A percentile compares a stretch with the other conserved stretches of the same genome.
Conservation (phyloP, 2,329 filamentous ascomycete genomes). For the Colletotrichum somersetense region DNA sequence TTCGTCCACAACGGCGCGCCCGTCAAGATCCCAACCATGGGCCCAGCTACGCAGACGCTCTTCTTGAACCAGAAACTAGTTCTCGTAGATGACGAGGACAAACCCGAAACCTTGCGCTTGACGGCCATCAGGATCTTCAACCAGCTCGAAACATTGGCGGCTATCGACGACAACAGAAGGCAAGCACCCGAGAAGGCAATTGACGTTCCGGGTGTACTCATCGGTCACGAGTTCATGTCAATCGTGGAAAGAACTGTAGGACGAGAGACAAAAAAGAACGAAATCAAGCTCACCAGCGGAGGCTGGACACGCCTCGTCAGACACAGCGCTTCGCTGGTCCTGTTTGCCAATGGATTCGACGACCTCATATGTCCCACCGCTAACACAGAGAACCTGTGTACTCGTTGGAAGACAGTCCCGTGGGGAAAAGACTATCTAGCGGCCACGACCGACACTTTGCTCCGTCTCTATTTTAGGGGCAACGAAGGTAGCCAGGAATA, state of each 20-base stretch:
- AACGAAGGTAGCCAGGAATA: no score
- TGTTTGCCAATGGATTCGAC: no score
- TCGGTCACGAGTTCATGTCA: not conserved
- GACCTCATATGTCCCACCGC: not conserved
- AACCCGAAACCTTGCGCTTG: not conserved
- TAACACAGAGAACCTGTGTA: not conserved
- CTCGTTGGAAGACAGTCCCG: not conserved
- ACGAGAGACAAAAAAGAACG: not conserved
- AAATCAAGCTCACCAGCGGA: not conserved
- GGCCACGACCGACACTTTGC: no score
- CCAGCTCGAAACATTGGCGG: not conserved
- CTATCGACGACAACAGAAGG: not conserved
- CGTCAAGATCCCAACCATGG: not conserved
- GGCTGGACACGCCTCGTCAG: no score
- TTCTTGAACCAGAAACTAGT: not conserved
- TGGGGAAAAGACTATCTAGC: not conserved
- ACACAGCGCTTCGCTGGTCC: no score
- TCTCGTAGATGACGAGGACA: not conserved
- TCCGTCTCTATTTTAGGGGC: no score
- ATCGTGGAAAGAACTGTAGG: not conserved
- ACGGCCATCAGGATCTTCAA: not conserved
- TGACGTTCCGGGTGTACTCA: not conserved
- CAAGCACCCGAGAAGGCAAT: not conserved
- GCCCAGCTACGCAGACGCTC: not conserved
- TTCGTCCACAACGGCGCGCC: not conserved